Evolutionary conservation across 2,329 filamentous ascomycete species (phyloP).

Genomic region (Colletotrichum camelliae): DNA sequence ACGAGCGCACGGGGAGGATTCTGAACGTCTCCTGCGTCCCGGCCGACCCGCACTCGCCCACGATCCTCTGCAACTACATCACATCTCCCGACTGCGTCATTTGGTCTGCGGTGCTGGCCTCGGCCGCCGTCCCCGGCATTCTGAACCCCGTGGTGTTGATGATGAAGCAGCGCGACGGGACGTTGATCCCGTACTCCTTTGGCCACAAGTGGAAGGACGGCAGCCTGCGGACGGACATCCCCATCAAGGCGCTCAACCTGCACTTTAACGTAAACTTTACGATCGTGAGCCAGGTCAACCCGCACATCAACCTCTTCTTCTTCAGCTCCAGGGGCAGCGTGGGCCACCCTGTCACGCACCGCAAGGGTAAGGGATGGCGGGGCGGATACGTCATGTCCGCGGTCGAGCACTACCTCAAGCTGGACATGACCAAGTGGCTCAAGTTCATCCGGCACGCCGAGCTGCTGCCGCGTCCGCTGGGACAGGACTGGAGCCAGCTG

Average conservation of each 20-base stretch:
- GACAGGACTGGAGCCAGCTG: conserved; percentile 95
- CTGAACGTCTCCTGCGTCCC: conserved; percentile 96
- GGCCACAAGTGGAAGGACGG: conserved; percentile 99
- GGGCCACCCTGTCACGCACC: conserved; percentile 91
- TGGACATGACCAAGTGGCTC: conserved; percentile 97
- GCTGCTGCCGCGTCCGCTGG: conserved; percentile 84
- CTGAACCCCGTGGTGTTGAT: conserved; percentile 93
- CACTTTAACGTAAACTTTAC: conserved; percentile 99
- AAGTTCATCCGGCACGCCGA: conserved; percentile 93
- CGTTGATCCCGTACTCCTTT: conserved; percentile 88
- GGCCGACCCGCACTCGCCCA: conserved; percentile 89
- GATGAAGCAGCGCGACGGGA: conserved; percentile 83
- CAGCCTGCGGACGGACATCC: conserved; percentile 91
- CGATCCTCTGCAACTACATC: conserved; percentile 93
- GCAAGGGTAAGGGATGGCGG: conserved; percentile 91
- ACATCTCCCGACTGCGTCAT: conserved; percentile 97
- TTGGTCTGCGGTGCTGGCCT: conserved; percentile 95
- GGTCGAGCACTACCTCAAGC: conserved; percentile 91
- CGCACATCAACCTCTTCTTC: conserved; percentile 98
- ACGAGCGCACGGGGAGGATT: conserved; percentile 90
- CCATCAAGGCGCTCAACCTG: conserved; percentile 89
- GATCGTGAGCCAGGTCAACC: conserved; percentile 88
- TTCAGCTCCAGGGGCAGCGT: conserved; percentile 93
- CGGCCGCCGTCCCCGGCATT: conserved; percentile 94
- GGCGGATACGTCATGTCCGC: conserved; percentile 94